Evolutionary conservation across 192 early-diverging fungal genomes (phyloP).

Genomic region (Entomortierella beljakovae): DNA sequence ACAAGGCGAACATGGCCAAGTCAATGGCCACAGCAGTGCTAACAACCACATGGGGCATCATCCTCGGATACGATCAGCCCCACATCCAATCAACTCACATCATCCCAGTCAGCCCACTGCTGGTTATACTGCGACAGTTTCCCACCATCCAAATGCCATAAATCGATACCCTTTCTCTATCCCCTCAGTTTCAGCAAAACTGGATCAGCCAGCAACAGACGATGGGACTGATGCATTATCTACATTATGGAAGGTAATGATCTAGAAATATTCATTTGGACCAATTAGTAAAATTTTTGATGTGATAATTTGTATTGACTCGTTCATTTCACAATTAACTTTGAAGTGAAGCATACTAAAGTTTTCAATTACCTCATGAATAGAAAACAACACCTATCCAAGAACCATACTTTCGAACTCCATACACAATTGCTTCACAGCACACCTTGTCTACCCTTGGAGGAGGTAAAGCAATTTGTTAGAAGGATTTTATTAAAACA

Average conservation of each 20-base stretch:
- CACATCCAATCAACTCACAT: slow-evolving; percentile 15
- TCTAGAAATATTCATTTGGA: not conserved
- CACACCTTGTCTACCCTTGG: slow-evolving; percentile 52
- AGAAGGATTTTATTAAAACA: not conserved
- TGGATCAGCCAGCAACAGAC: slow-evolving; percentile 28
- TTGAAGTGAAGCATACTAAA: not conserved
- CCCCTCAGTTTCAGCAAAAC: slow-evolving; percentile 37
- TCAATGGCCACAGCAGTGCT: not conserved
- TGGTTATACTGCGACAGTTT: not conserved
- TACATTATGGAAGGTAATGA: slow-evolving; percentile 49
- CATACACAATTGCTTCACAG: slow-evolving; percentile 46
- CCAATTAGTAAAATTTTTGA: not conserved
- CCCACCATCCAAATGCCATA: slow-evolving; percentile 43
- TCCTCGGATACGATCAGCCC: slow-evolving; percentile 26
- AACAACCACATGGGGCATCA: not conserved
- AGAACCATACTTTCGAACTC: slow-evolving; percentile 50
- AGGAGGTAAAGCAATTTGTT: slow-evolving; percentile 20
- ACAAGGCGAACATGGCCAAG: not conserved
- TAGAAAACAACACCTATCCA: slow-evolving; percentile 48
- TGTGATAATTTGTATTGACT: not conserved
- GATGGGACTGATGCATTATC: slow-evolving; percentile 44
- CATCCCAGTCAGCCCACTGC: not conserved
- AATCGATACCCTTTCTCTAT: slow-evolving; percentile 50
- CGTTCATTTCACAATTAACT: not conserved
- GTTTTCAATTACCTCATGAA: not conserved